phyloP scores from a whole-genome alignment of 2,329 filamentous ascomycete genomes.

The Colletotrichum eleusines region DNA sequence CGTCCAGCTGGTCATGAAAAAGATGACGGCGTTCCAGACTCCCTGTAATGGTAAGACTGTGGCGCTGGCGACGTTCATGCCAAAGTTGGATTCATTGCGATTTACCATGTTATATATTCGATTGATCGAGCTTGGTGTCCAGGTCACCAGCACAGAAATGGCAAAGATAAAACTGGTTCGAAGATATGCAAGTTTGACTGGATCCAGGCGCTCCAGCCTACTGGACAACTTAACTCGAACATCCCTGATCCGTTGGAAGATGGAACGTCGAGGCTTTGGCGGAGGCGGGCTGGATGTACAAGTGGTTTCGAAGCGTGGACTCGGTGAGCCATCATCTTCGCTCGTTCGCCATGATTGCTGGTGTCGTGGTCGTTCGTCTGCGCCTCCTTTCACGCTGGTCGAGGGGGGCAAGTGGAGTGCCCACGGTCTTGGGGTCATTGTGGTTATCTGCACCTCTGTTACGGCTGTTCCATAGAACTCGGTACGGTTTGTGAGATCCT shows the following conservation, averaged over 20 bases:
- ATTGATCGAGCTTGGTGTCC: conserved; percentile 78
- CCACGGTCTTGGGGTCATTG: conserved; percentile 38
- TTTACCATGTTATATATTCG: conserved; percentile 76
- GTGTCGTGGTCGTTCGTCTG: conserved; percentile 25
- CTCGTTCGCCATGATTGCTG: conserved; percentile 38
- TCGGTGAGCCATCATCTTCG: conserved; percentile 24
- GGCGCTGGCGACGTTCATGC: conserved; percentile 76
- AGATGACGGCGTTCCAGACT: conserved; percentile 84
- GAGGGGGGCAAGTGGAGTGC: conserved; percentile 39
- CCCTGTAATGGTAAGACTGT: conserved; percentile 83
- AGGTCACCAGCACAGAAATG: conserved; percentile 70
- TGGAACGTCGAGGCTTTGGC: conserved; percentile 24
- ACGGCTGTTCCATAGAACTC: conserved; percentile 63
- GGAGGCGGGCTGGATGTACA: conserved; percentile 44
- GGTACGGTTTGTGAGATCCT: conserved; percentile 47
- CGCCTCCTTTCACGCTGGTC: conserved; percentile 11
- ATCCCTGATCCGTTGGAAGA: conserved; percentile 38
- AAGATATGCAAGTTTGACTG: conserved; percentile 71
- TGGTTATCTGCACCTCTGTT: conserved; percentile 63
- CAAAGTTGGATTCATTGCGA: conserved; percentile 67
- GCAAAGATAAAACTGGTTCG: conserved; percentile 72
- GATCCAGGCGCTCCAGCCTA: conserved; percentile 61
- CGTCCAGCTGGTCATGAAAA: conserved; percentile 73
- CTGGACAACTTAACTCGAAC: conserved; percentile 30
- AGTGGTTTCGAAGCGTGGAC: conserved; percentile 45